phyloP scores from a whole-genome alignment of 2,329 filamentous ascomycete genomes.

The Fusarium euwallaceae region DNA sequence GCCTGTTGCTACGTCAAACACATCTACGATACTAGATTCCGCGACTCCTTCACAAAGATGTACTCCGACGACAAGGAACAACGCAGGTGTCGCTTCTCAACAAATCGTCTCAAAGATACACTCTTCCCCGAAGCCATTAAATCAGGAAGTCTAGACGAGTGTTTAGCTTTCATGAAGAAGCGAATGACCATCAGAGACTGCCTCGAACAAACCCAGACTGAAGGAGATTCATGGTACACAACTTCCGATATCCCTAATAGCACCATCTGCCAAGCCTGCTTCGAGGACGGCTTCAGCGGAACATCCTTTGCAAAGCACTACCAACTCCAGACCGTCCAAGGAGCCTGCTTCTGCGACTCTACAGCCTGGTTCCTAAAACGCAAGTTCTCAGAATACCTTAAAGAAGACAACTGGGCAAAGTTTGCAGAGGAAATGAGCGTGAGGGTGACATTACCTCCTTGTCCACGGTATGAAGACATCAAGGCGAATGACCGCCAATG shows the following conservation, averaged over 20 bases:
- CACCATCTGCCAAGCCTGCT: conserved; percentile 56
- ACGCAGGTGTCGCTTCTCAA: conserved; percentile 53
- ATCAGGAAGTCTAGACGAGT: conserved; percentile 44
- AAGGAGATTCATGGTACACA: conserved; percentile 51
- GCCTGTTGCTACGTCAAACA: conserved; percentile 55
- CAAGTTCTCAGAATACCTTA: conserved; percentile 44
- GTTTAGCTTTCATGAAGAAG: conserved; percentile 48
- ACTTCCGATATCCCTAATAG: conserved; percentile 49
- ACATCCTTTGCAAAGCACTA: conserved; percentile 51
- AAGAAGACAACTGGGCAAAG: conserved; percentile 48
- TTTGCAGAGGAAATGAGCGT: conserved; percentile 51
- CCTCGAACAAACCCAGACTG: conserved; percentile 13
- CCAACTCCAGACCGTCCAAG: conserved; percentile 6
- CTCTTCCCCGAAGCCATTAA: conserved; percentile 49
- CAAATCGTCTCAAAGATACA: conserved; percentile 48
- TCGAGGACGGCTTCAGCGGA: conserved; percentile 51
- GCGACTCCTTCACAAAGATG: conserved; percentile 43
- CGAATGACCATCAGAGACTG: conserved; percentile 38
- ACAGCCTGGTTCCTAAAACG: conserved; percentile 48
- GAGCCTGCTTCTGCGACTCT: conserved; percentile 49
- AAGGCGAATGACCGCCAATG: conserved; percentile 47
- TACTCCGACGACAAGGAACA: conserved; percentile 42
- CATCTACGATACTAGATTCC: conserved; percentile 50
- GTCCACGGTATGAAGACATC: conserved; percentile 41
- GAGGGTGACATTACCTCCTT: conserved; percentile 45